Conservation (phyloP, 163 green algal genomes). For the Scenedesmus sp. region DNA sequence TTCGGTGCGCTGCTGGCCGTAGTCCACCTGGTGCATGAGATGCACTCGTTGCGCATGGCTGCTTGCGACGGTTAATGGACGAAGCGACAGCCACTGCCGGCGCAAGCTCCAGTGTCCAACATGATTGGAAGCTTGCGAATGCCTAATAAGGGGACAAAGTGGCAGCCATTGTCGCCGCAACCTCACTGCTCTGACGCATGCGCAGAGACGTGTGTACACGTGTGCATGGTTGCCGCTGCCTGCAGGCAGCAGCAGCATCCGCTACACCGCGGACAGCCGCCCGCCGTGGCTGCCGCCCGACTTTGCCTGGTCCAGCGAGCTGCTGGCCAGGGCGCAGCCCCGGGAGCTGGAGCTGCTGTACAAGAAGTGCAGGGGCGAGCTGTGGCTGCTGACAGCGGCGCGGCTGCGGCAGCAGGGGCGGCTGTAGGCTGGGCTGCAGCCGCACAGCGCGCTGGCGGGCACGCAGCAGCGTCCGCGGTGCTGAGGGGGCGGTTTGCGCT, state of each 20-base stretch:
- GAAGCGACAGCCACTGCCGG: no score
- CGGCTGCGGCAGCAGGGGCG: background rate
- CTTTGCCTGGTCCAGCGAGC: background rate
- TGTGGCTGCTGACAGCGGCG: background rate
- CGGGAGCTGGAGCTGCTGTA: slow-evolving; percentile 10
- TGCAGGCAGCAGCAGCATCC: background rate
- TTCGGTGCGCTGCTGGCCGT: no score
- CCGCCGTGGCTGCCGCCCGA: slow-evolving; percentile 6
- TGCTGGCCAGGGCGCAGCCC: background rate
- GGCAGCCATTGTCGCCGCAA: no score
- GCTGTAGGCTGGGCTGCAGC: background rate
- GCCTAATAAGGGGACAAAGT: no score
- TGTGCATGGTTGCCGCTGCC: background rate
- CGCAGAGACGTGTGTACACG: no score
- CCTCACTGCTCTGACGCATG: no score
- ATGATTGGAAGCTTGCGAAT: no score
- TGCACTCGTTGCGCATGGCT: no score
- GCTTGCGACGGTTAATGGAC: no score
- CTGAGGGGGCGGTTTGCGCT: no score
- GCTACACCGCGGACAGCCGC: background rate
- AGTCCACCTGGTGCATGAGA: no score
- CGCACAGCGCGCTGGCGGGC: background rate
- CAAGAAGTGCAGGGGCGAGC: background rate
- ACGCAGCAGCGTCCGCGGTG: background rate
- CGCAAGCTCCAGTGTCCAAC: no score